Evolutionary conservation across 176 grass and related monocot genomes (phyloP).

Genomic region (Raddia distichophylla): DNA sequence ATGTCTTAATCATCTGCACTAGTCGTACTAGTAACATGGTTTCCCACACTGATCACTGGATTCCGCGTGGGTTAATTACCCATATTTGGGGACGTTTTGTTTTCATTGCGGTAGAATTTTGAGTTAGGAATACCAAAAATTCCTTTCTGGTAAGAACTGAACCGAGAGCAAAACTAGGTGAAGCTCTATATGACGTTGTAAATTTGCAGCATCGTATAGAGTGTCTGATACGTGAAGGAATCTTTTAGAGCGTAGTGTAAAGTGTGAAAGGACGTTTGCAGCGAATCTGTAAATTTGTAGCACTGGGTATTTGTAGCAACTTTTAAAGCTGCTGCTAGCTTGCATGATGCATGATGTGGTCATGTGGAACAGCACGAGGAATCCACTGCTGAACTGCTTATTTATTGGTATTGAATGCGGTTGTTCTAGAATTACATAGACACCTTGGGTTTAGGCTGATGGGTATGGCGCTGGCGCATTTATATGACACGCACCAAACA

Average conservation of each 20-base stretch:
- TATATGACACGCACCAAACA: neutral
- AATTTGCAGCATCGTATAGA: no score
- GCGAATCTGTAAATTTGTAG: no score
- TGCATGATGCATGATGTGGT: neutral
- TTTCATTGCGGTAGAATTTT: neutral
- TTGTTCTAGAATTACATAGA: slow-evolving; percentile 13
- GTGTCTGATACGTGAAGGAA: no score
- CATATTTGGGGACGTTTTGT: neutral
- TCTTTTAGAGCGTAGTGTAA: no score
- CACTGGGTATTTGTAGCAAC: no score
- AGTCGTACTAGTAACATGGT: slow-evolving; percentile 9
- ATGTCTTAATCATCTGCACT: slow-evolving; percentile 10
- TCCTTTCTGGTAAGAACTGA: neutral
- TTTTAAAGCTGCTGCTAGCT: no score
- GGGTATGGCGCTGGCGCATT: neutral
- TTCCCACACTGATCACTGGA: neutral
- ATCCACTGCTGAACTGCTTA: neutral
- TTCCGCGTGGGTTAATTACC: neutral
- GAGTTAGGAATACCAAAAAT: neutral
- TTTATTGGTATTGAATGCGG: neutral
- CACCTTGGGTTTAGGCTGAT: neutral
- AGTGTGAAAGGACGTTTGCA: no score
- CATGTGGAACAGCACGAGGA: neutral
- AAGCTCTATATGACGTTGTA: no score
- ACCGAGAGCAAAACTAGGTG: no score